Base-by-base conservation (phyloP, 495 filamentous ascomycete species). In the Aspergillus bertholletiae region DNA sequence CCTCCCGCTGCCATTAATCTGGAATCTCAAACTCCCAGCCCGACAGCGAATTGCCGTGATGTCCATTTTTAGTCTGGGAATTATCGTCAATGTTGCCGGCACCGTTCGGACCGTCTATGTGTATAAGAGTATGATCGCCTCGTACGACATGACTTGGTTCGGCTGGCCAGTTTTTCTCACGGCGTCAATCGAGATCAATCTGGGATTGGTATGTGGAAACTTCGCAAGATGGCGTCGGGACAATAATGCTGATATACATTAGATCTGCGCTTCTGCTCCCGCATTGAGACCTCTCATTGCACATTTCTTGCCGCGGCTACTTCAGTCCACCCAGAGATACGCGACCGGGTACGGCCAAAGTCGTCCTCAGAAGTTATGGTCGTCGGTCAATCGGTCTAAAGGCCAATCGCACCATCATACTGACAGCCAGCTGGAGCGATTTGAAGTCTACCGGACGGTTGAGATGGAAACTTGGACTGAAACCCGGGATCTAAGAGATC, bases 1-100 rank as follows among this genome's bases (percentile, higher is more conserved):
- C 9, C 57, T 88, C 1, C 85, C 85, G 0, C 83, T 87, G 56
- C 78, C 80, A n/a, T 71, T 82, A 32, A 74, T 83, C 28, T 75
- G 78, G 72, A 71, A 74, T 11, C 63, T 87, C 21, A 74, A 81
- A 34, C 68, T 88, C 49, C 79, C 82, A 23, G 34, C 66, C 17
- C 74, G 71, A 26, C 82, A 85, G 52, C 72, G 77, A n/a, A 55
- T 82, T 28, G 77, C 80, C 9, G 74, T 87, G 7, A 74, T 81
- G 17, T 67, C 79, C 15, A 78, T 87, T 26, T 85, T 88, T 27
- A 77, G 72, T 9, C 52, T 84, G 12, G 85, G 84, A 0, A 72
- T 83, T 22, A 49, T 84, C 18, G 81, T 84, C 44, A 82, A 81
- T 21, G 71, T 81, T 12, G 83, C 80, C 7, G 84, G 83, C 7